Conservation (phyloP, 1,139 yeast genomes). For the Geotrichum europaeum region DNA sequence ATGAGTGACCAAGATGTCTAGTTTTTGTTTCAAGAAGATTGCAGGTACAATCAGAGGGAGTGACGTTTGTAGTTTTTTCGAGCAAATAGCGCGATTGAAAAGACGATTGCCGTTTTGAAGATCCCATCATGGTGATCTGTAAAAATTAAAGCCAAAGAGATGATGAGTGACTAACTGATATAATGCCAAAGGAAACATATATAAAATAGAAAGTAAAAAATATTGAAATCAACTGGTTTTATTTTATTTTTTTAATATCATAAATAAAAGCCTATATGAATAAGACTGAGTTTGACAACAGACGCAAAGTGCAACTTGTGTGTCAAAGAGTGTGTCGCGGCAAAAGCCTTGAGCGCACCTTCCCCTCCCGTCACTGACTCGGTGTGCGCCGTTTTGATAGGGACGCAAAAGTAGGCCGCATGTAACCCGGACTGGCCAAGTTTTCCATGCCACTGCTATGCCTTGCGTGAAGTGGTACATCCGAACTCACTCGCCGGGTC, state of each 20-base stretch:
- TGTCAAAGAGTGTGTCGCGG: not conserved
- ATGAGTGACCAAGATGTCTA: slow-evolving; percentile 4
- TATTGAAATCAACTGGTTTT: not conserved
- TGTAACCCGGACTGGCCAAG: not conserved
- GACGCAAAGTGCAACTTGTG: not conserved
- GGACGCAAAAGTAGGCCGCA: not conserved
- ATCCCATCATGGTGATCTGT: not conserved
- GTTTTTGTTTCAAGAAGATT: not conserved
- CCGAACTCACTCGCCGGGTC: too few species aligned
- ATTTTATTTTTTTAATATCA: not conserved
- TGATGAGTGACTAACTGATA: not conserved
- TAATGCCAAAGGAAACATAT: not conserved
- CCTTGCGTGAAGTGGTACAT: too few species aligned
- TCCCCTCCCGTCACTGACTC: not conserved
- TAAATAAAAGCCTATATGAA: not conserved
- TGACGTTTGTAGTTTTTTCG: slow-evolving; percentile 12
- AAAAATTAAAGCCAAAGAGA: not conserved
- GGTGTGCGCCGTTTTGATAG: not conserved
- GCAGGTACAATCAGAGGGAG: slow-evolving; percentile 9
- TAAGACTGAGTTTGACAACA: not conserved
- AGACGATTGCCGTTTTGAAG: slow-evolving; percentile 14
- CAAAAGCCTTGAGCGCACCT: not conserved
- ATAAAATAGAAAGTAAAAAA: not conserved
- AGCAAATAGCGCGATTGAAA: slow-evolving; percentile 12
- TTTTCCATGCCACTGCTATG: not conserved